Base-by-base conservation (phyloP, 1,139 yeast genomes). In the Yamadazyma friedrichii region DNA sequence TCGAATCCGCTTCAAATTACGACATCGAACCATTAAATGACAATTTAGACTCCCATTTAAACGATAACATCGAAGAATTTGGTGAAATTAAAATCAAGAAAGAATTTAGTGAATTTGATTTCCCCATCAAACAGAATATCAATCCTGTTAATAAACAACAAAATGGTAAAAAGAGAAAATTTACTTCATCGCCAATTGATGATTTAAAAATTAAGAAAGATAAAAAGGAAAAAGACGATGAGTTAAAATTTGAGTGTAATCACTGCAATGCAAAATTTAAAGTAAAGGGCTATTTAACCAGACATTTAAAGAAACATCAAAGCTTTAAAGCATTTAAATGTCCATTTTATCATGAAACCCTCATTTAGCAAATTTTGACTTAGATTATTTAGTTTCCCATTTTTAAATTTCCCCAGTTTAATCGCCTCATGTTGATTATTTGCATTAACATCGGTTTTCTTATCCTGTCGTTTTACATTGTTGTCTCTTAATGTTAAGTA, bases 261-360 rank as follows among this genome's bases (percentile, higher is more conserved):
- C 62, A 63, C 46, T 78, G 83, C 52, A 61, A 63, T 34, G 72
- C 78, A 3, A 60, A 61, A 30, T 76, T 78, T 53, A 76, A 71
- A 52, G 80, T 77, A n/a, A 74, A 76, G 42, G 78, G 81, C 1
- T 78, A 78, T 53, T 62, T 78, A 43, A 78, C 82, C 5, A 68
- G 83, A 46, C 82, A 78, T 54, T 55, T 72, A 56, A 77, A 76
- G 56, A 78, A 77, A 51, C 83, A 78, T 53, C 66, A 65, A 42
- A 47, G 68, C 3, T 54, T 68, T 20, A 77, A 76, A 52, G 81
- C 82, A 12, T 78, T 75, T 55, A 56, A 60, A 41, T 78, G 84
- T 54, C 84, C 84, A 1, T 78, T 74, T 56, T 77, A 62, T 53
- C 65, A 68, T 48, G 71, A 70, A 36, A 20, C 24, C 24, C 24